Evolutionary conservation across 2,329 filamentous ascomycete species (phyloP).

Genomic region (Uncinocarpus reesii): DNA sequence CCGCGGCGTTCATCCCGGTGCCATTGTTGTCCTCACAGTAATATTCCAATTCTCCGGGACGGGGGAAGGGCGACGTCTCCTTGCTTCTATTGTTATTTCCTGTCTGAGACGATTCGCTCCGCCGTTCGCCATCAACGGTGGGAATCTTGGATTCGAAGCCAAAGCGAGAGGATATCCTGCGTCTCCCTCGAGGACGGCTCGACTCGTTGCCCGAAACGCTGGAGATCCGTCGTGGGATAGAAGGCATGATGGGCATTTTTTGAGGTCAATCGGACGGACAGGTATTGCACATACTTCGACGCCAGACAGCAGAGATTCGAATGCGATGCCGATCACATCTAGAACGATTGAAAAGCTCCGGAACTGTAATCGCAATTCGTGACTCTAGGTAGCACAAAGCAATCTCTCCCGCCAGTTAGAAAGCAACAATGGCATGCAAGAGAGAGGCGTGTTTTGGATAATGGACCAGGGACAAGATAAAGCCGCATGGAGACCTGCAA

Average conservation of each 20-base stretch:
- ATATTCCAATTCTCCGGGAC: neutral
- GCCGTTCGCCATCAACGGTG: neutral
- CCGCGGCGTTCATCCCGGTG: neutral
- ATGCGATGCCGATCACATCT: neutral
- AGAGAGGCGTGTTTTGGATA: neutral
- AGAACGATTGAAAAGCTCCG: conserved; percentile 2
- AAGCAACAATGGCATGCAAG: neutral
- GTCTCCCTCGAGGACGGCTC: neutral
- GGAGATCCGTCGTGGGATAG: conserved; percentile 15
- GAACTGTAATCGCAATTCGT: conserved; percentile 4
- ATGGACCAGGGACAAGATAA: conserved; percentile 5
- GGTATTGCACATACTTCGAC: conserved; percentile 1
- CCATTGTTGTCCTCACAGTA: neutral
- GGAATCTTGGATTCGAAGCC: neutral
- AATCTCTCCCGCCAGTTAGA: neutral
- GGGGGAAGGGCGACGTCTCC: neutral
- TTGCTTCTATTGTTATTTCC: neutral
- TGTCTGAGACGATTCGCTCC: neutral
- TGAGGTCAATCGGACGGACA: conserved; percentile 1
- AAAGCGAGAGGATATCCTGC: neutral
- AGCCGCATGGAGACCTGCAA: conserved; percentile 3
- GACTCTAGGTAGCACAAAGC: conserved; percentile 4
- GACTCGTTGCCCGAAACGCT: conserved; percentile 11
- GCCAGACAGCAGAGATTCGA: neutral
- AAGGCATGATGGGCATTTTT: conserved; percentile 8